Evolutionary conservation across 495 filamentous ascomycete genomes (phyloP), one percentile per base, ranked within the genome.

Genomic region (Penicillium ochrochloron): DNA sequence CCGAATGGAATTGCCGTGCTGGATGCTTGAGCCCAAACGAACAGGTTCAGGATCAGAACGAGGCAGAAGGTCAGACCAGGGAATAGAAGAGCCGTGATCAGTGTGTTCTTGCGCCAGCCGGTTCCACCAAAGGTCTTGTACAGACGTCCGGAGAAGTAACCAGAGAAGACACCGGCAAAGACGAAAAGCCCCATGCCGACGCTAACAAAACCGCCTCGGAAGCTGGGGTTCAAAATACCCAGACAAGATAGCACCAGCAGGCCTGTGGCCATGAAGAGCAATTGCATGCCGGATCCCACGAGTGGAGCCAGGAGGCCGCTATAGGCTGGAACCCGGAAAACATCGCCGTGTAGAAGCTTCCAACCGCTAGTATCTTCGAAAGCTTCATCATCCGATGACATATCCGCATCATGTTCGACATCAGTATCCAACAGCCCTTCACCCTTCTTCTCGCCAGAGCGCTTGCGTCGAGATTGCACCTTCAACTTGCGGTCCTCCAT

Each of bases 321-420:
- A 73, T 90, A 86, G 14, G 83, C 73, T 5, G 94, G 94, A 23
- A 89, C 76, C 23, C 93, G 86, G 80, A 97, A 97, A n/a, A 97
- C 92, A 75, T 97, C 94, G 17, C 88, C 92, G 70, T 97, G 94
- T n/a, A 97, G 83, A 23, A 96, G 81, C 72, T 97, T 97, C 94
- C 94, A 97, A 42, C 94, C 94, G 21, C 92, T 92, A 37, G 91
- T 83, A 66, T 97, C 94, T 66, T 97, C 94, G 3, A 92, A 73
- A 6, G 80, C 75, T 65, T 96, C 93, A 2, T 93, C 94, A 60
- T 94, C 92, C 15, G 86, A 89, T 3, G 83, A 85, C 9, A 83
- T 68, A 48, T 93, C 91, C 4, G 78, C 85, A 62, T 87, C 87
- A 17, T 79, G 80, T 34, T 87, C 83, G n/a, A 81, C 80, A 61